Conservation (phyloP, 768 basidiomycete genomes). For the Hydnomerulius pinastri region DNA sequence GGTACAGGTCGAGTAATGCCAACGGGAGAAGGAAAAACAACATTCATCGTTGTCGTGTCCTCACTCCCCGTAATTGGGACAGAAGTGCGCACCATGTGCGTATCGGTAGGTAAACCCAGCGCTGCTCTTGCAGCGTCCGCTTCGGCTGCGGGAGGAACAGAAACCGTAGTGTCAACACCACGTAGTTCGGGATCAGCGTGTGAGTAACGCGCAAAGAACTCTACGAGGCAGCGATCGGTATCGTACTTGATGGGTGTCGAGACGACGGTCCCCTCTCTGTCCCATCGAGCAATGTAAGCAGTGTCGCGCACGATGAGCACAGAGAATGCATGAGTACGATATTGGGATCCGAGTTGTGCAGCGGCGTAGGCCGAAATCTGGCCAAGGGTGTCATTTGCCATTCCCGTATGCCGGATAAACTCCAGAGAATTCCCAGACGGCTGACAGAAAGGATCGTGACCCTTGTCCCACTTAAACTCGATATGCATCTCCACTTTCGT, state of each 20-base stretch:
- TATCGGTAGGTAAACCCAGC: neutral
- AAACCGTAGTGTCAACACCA: slow-evolving; percentile 23
- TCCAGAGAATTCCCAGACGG: neutral
- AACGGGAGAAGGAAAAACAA: neutral
- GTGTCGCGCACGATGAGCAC: slow-evolving; percentile 22
- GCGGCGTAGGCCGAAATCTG: slow-evolving; percentile 28
- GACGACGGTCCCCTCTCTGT: slow-evolving; percentile 33
- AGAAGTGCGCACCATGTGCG: neutral
- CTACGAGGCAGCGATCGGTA: neutral
- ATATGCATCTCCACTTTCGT: slow-evolving; percentile 3
- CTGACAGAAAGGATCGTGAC: neutral
- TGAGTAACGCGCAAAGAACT: slow-evolving; percentile 30
- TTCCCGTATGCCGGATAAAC: neutral
- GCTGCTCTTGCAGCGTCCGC: neutral
- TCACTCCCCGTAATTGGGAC: neutral
- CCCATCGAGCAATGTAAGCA: slow-evolving; percentile 35
- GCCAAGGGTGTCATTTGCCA: slow-evolving; percentile 11
- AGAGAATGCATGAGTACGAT: slow-evolving; percentile 31
- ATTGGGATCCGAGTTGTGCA: slow-evolving; percentile 24
- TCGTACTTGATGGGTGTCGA: slow-evolving; percentile 25
- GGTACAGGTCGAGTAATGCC: neutral
- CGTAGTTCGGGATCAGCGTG: slow-evolving; percentile 11
- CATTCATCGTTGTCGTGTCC: neutral
- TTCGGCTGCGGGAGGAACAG: neutral
- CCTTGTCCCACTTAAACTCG: slow-evolving; percentile 7